Evolutionary conservation across 441 rosid genomes (phyloP).

Genomic region (Adansonia gregorii): DNA sequence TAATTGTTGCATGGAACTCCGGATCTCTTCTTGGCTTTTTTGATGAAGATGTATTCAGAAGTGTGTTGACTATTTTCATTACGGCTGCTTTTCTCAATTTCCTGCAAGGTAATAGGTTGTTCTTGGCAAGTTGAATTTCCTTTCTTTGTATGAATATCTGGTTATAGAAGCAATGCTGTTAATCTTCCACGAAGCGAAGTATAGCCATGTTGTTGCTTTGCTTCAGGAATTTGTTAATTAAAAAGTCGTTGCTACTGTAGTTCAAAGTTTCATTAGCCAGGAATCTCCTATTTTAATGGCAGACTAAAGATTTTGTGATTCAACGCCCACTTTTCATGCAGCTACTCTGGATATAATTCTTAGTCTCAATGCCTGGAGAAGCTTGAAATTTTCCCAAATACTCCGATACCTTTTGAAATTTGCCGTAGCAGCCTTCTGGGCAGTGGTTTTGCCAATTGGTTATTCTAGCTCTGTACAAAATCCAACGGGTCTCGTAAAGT

Average conservation of each 20-base stretch:
- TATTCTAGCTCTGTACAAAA: conserved; percentile 76
- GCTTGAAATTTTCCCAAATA: conserved; percentile 80
- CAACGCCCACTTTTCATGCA: conserved; percentile 43
- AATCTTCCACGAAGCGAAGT: conserved; percentile 15
- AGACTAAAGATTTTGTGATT: conserved; percentile 18
- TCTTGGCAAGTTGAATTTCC: conserved; percentile 24
- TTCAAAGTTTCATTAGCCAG: conserved; percentile 15
- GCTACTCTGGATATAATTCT: conserved; percentile 86
- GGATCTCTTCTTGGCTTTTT: conserved; percentile 75
- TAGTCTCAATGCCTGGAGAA: conserved; percentile 87
- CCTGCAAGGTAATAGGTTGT: conserved; percentile 66
- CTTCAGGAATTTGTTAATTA: conserved; percentile 19
- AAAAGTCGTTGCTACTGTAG: conserved; percentile 8
- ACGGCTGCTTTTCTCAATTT: conserved; percentile 89
- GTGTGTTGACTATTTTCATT: conserved; percentile 82
- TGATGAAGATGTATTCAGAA: conserved; percentile 58
- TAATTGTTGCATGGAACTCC: conserved; percentile 88
- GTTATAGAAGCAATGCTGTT: conserved; percentile 9
- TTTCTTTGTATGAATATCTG: conserved; percentile 14
- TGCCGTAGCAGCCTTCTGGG: conserved; percentile 84
- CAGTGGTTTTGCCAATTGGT: conserved; percentile 77
- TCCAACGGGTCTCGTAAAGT: conserved; percentile 74
- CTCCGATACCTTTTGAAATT: conserved; percentile 81
- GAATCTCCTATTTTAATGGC: conserved; percentile 21
- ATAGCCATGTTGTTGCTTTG: conserved; percentile 8